A percentile compares a stretch with the other conserved stretches of the same genome.
Evolutionary conservation across 2,329 filamentous ascomycete species (phyloP).

Genomic region (Ophiocordyceps camponoti-saundersi): DNA sequence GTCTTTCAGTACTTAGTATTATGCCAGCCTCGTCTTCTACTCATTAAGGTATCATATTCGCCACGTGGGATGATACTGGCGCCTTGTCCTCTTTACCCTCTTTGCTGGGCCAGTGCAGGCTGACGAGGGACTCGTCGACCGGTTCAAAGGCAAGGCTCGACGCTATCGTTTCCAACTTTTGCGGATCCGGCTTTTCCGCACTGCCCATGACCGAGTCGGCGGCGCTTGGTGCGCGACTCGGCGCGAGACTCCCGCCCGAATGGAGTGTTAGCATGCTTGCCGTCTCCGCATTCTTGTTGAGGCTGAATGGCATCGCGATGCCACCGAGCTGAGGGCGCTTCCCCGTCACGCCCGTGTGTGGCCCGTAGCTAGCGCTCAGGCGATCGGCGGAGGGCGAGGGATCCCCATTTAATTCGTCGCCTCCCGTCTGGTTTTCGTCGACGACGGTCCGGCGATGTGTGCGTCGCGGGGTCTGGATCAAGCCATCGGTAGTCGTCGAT

Average conservation of each 20-base stretch:
- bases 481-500: slow-evolving; percentile 5
- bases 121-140: slow-evolving; percentile 21
- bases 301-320: slow-evolving; percentile 56
- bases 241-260: slow-evolving; percentile 16
- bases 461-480: slow-evolving; percentile 14
- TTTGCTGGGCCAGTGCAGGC: slow-evolving; percentile 2
- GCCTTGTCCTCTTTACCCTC: neutral
- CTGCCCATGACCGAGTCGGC: slow-evolving; percentile 1
- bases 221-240: slow-evolving; percentile 13
- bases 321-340: slow-evolving; percentile 52
- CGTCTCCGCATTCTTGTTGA: slow-evolving; percentile 45
- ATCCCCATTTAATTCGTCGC: slow-evolving; percentile 15
- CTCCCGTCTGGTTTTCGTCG: slow-evolving; percentile 32
- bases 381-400: slow-evolving; percentile 26
- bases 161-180: slow-evolving; percentile 3
- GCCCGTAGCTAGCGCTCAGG: slow-evolving; percentile 22
- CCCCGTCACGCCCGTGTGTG: slow-evolving; percentile 33
- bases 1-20: neutral
- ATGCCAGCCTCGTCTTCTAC: neutral
- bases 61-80: neutral
- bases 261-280: slow-evolving; percentile 55
- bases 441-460: slow-evolving; percentile 29
- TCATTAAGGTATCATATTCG: neutral
- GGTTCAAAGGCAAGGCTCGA: slow-evolving; percentile 31
- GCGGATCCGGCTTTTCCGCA: neutral